These are phyloP conservation scores for Dalbergia cochinchinensis DNA, from an alignment of 306 rosid genomes.

Conservation along the genomic window DNA sequence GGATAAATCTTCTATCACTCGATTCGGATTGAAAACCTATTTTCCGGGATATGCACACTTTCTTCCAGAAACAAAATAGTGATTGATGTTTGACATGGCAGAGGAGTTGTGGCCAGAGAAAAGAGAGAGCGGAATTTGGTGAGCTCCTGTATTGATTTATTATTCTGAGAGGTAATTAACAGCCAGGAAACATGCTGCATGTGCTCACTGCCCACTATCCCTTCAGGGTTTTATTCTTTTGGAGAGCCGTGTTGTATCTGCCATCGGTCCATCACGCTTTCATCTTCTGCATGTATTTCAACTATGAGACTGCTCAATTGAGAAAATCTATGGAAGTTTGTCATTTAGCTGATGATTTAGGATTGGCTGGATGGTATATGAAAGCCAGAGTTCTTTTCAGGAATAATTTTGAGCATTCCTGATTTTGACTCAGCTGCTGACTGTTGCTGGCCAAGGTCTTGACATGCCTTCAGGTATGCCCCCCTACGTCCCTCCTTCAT, in stretches of 20 bases:
- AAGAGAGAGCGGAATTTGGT: conserved; percentile 42
- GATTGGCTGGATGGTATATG: conserved; percentile 19
- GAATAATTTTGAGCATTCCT: conserved; percentile 42
- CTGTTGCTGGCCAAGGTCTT: conserved; percentile 52
- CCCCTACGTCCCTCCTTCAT: not conserved
- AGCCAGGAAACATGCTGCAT: conserved; percentile 23
- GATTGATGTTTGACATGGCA: conserved; percentile 52
- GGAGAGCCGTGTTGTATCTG: conserved; percentile 58
- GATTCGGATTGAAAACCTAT: conserved; percentile 46
- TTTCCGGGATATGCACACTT: conserved; percentile 47
- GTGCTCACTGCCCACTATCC: conserved; percentile 41
- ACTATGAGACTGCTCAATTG: conserved; percentile 36
- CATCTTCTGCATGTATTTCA: conserved; percentile 49
- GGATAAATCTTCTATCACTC: conserved; percentile 38
- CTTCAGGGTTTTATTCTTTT: conserved; percentile 50
- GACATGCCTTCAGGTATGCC: conserved; percentile 62
- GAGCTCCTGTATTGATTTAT: conserved; percentile 43
- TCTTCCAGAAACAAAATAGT: conserved; percentile 48
- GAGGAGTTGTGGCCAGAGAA: conserved; percentile 48
- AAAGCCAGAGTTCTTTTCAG: conserved; percentile 46
- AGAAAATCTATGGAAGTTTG: conserved; percentile 44
- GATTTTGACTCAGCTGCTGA: conserved; percentile 47
- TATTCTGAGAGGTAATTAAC: conserved; percentile 42
- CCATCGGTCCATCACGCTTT: conserved; percentile 42
- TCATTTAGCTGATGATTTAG: conserved; percentile 46